Base-by-base conservation (phyloP, 2,329 filamentous ascomycete species). In the Knoxdaviesia capensis region DNA sequence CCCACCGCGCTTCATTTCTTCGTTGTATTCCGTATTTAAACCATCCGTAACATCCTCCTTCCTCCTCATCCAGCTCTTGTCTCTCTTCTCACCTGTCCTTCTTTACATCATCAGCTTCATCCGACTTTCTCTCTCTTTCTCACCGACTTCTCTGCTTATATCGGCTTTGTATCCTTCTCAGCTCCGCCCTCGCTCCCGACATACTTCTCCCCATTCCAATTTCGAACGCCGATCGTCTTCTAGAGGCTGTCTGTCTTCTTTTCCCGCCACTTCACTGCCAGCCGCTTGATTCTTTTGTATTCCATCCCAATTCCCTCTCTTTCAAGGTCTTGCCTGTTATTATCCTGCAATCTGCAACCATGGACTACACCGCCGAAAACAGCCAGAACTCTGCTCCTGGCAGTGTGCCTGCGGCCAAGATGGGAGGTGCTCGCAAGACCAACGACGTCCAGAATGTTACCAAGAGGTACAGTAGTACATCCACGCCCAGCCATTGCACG, bases 401-500 rank as follows among this genome's bases (percentile, higher is more conserved):
- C 51, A 69, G 65, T 50, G 62, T 69, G 44, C 68, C 76, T 53
- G 67, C 72, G 44, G 65, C 70, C 45, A 81, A 82, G 62, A 64
- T 80, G 44, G 62, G 65, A 47, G 62, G 64, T 39, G 58, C 66
- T 41, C 67, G 71, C 49, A 75, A 67, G 49, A 66, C 67, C 31
- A 65, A 68, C 40, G 80, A 85, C 56, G 70, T 74, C 34, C 77
- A 80, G 54, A 83, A 77, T 58, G 80, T 85, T 43, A 80, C 77
- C 46, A 87, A 87, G 64, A 73, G 81, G 81, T 86, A 62, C 41
- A 61, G 46, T 31, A 31, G 36, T 41, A 39, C 6, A 37, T 28
- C 31, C 7, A 29, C 36, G 34, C 36, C 41, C 20, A 20, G 20
- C 20, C 20, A 20, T 20, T 20, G 20, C 20, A 20, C 20, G 20